A percentile compares a stretch with the other conserved stretches of the same genome.
Conservation (phyloP, 2,329 filamentous ascomycete genomes). For the Penicillium olsonii region DNA sequence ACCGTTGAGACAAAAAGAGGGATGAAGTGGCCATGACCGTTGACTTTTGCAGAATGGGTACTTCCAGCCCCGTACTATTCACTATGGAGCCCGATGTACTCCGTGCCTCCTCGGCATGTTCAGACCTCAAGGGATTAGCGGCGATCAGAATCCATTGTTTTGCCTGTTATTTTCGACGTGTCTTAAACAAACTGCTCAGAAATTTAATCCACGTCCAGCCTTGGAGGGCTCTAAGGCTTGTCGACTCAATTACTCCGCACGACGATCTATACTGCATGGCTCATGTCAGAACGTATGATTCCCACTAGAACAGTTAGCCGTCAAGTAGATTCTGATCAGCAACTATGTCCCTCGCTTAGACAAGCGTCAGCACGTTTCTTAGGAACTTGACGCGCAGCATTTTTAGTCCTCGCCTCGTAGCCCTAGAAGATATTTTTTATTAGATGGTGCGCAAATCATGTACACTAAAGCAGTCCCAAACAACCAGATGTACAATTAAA, state of each 20-base stretch:
- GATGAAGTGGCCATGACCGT: constrained; percentile 21
- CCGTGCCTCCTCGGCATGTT: constrained; percentile 21
- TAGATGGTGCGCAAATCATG: too few species aligned
- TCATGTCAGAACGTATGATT: too few species aligned
- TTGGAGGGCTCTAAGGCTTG: neutral
- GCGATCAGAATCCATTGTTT: constrained; percentile 10
- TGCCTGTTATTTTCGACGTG: neutral
- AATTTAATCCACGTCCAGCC: too few species aligned
- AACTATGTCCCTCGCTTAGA: constrained; percentile 9
- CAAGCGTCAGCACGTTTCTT: too few species aligned
- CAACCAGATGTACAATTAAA: constrained; percentile 7
- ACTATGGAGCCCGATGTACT: constrained; percentile 22
- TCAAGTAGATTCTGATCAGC: constrained; percentile 16
- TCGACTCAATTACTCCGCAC: neutral
- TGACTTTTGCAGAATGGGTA: constrained; percentile 22
- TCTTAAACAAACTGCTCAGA: too few species aligned
- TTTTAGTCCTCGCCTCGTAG: too few species aligned
- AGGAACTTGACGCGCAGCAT: too few species aligned
- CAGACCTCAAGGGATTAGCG: constrained; percentile 25
- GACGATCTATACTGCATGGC: neutral
- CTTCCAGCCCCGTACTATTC: constrained; percentile 12
- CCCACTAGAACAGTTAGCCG: neutral
- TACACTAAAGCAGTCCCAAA: too few species aligned
- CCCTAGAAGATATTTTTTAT: too few species aligned
- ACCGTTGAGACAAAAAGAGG: constrained; percentile 24